Conservation (phyloP, 768 basidiomycete genomes). For the Boletus pseudo-olivaceus region DNA sequence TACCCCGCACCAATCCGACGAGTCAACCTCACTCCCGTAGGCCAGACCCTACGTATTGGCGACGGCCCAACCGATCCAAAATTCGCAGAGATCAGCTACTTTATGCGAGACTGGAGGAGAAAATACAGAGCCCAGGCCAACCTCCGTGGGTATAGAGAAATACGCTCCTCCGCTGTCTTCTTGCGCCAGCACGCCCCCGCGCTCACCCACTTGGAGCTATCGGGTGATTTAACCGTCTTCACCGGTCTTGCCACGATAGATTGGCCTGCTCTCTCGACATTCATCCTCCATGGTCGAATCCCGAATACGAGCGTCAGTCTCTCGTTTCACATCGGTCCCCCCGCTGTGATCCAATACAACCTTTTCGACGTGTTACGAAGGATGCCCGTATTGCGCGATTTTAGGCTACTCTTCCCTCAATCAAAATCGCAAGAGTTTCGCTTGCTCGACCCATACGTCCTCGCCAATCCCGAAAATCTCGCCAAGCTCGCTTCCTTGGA, state of each 20-base stretch:
- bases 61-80: conserved; percentile 33
- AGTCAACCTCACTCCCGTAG: conserved; percentile 31
- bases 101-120: conserved; percentile 35
- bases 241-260: conserved; percentile 27
- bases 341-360: neutral
- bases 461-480: conserved; percentile 19
- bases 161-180: conserved; percentile 29
- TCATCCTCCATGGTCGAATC: conserved; percentile 30
- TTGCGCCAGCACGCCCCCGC: conserved; percentile 29
- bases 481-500: conserved; percentile 33
- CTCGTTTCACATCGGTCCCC: conserved; percentile 12
- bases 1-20: conserved; percentile 24
- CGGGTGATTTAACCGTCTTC: conserved; percentile 29
- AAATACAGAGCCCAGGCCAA: conserved; percentile 33
- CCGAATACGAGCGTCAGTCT: conserved; percentile 16
- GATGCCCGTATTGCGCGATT: conserved; percentile 30
- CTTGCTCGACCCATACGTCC: conserved; percentile 22
- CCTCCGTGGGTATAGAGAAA: conserved; percentile 28
- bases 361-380: conserved; percentile 30
- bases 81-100: conserved; percentile 32
- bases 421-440: conserved; percentile 24
- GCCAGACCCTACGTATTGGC: conserved; percentile 33
- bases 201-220: conserved; percentile 31
- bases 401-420: conserved; percentile 33
- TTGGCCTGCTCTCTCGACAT: conserved; percentile 30